phyloP scores from a whole-genome alignment of 2,329 filamentous ascomycete genomes.

The Colletotrichum nymphaeae region DNA sequence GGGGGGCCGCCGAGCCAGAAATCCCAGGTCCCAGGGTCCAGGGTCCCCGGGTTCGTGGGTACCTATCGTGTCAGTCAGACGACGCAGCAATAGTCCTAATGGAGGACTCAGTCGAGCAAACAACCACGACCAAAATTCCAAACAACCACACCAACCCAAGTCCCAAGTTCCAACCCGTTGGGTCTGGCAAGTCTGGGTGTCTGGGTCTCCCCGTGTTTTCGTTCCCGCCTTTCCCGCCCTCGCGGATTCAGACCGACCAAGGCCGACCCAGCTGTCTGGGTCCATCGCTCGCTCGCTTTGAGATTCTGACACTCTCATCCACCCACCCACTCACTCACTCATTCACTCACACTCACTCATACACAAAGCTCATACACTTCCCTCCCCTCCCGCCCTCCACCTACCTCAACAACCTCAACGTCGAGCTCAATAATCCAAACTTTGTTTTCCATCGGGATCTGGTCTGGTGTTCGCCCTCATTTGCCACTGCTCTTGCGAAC shows the following conservation, averaged over 20 bases:
- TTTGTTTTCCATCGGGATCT: conserved; percentile 7
- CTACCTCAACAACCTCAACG: neutral
- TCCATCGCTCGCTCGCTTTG: conserved; percentile 3
- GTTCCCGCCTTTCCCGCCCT: conserved; percentile 34
- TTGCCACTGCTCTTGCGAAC: neutral
- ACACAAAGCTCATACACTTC: conserved; percentile 7
- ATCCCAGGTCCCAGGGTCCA: conserved; percentile 29
- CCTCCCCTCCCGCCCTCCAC: neutral
- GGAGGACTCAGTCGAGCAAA: neutral
- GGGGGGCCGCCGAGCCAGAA: neutral
- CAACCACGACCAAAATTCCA: neutral
- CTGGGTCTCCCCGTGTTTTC: conserved; percentile 28
- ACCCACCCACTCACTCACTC: neutral
- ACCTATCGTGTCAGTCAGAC: conserved; percentile 18
- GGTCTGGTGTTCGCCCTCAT: neutral
- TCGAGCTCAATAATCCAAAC: neutral
- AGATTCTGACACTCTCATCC: neutral
- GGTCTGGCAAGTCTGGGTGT: conserved; percentile 14
- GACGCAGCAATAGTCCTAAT: too few species aligned
- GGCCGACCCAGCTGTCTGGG: conserved; percentile 23
- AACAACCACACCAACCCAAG: conserved; percentile 19
- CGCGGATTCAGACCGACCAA: conserved; percentile 33
- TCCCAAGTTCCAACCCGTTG: conserved; percentile 23
- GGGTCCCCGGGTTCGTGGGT: conserved; percentile 12
- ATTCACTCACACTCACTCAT: neutral